phyloP scores from a whole-genome alignment of 1,284 basidiomycete species.

The Cutaneotrichosporon mucoides region DNA sequence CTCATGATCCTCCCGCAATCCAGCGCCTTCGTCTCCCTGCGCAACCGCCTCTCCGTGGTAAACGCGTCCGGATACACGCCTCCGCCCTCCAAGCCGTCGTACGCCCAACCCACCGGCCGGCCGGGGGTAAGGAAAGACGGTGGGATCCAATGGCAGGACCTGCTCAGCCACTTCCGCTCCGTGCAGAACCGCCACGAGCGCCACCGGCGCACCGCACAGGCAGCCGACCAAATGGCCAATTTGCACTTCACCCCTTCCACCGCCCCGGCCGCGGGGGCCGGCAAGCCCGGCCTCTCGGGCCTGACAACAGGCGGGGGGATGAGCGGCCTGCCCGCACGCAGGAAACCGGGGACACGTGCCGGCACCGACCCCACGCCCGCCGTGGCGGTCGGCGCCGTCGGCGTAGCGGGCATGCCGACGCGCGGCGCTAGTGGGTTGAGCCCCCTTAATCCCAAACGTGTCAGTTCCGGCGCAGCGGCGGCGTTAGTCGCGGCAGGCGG shows the following conservation, averaged over 20 bases:
- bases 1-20: constrained; percentile 98
- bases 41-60: constrained; percentile 90
- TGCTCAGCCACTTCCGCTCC: constrained; percentile 73
- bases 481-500: constrained; percentile 31
- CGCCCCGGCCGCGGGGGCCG: constrained; percentile 20
- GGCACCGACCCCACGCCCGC: background rate
- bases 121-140: constrained; percentile 71
- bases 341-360: constrained; percentile 9
- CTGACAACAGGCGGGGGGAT: background rate
- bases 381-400: no score
- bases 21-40: constrained; percentile 88
- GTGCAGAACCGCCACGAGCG: constrained; percentile 84
- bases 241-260: constrained; percentile 41
- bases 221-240: constrained; percentile 20
- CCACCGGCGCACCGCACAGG: constrained; percentile 58
- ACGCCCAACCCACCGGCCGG: constrained; percentile 50
- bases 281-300: constrained; percentile 8
- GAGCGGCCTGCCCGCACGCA: constrained; percentile 8
- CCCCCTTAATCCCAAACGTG: constrained; percentile 43
- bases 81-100: constrained; percentile 12
- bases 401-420: background rate
- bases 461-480: constrained; percentile 19
- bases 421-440: constrained; percentile 30
- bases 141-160: constrained; percentile 87
- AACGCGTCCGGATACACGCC: constrained; percentile 91